A percentile compares a stretch with the other conserved stretches of the same genome.
Evolutionary conservation across 1,284 basidiomycete species (phyloP).

Genomic region (Puccinia sorghi): DNA sequence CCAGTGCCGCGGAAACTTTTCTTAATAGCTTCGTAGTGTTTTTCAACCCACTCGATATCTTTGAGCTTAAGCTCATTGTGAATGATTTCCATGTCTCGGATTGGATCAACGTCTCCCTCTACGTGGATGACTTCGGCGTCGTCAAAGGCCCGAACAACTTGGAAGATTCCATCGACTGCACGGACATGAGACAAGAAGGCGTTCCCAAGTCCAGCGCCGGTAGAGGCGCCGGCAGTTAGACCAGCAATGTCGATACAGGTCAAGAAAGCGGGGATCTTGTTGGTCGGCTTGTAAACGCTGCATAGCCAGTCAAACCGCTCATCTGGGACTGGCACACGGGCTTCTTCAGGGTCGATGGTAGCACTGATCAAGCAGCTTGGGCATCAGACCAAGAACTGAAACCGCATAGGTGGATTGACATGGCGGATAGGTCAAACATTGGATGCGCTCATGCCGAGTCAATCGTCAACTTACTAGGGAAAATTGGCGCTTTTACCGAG

Average conservation of each 20-base stretch:
- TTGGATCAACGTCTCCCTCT: slow-evolving; percentile 94
- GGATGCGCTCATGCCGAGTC: slow-evolving; percentile 7
- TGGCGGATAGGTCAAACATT: slow-evolving; percentile 47
- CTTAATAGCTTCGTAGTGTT: slow-evolving; percentile 77
- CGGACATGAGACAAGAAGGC: slow-evolving; percentile 97
- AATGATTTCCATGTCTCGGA: slow-evolving; percentile 98
- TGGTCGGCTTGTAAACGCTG: slow-evolving; percentile 83
- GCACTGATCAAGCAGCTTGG: slow-evolving; percentile 48
- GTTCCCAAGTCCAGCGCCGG: slow-evolving; percentile 96
- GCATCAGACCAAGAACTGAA: slow-evolving; percentile 40
- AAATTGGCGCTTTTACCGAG: slow-evolving; percentile 98
- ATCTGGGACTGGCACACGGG: slow-evolving; percentile 97
- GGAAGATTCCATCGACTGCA: slow-evolving; percentile 98
- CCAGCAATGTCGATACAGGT: slow-evolving; percentile 99
- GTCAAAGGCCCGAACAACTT: slow-evolving; percentile 95
- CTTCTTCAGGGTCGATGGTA: slow-evolving; percentile 70
- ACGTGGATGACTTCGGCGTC: slow-evolving; percentile 99
- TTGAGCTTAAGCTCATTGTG: slow-evolving; percentile 89
- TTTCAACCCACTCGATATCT: slow-evolving; percentile 99
- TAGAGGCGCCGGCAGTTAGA: slow-evolving; percentile 92
- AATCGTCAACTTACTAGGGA: slow-evolving; percentile 69
- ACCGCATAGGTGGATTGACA: slow-evolving; percentile 2
- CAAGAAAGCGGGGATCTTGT: slow-evolving; percentile 86
- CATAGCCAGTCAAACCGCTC: slow-evolving; percentile 91
- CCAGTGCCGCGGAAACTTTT: slow-evolving; percentile 72